Conservation (phyloP, 2,329 filamentous ascomycete genomes). For the Pochonia chlamydosporia region DNA sequence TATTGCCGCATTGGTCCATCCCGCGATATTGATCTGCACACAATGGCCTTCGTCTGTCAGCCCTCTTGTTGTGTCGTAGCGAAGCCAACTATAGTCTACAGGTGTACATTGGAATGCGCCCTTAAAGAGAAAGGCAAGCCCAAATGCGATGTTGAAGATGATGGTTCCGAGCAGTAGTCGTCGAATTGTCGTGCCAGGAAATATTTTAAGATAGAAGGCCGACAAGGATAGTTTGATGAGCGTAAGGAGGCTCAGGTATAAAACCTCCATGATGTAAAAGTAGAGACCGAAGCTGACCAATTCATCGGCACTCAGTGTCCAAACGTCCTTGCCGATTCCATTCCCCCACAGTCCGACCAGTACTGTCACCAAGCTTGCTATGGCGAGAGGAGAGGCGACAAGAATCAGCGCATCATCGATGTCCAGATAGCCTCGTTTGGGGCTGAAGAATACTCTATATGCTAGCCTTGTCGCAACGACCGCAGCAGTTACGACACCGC, state of each 20-base stretch:
- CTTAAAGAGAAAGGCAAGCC: slow-evolving; percentile 30
- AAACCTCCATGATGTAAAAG: slow-evolving; percentile 28
- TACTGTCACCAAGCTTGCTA: not conserved
- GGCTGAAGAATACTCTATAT: slow-evolving; percentile 2
- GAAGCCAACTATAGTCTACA: slow-evolving; percentile 38
- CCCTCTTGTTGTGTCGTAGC: slow-evolving; percentile 35
- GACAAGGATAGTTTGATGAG: slow-evolving; percentile 40
- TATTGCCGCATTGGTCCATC: slow-evolving; percentile 39
- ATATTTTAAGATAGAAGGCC: slow-evolving; percentile 44
- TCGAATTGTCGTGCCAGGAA: slow-evolving; percentile 28
- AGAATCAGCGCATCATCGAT: slow-evolving; percentile 3
- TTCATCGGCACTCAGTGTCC: not conserved
- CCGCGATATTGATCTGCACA: slow-evolving; percentile 35
- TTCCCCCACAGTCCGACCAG: not conserved
- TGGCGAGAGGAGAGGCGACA: slow-evolving; percentile 1
- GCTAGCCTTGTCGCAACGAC: not conserved
- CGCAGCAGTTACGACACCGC: not conserved
- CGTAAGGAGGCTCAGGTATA: slow-evolving; percentile 35
- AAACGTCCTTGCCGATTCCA: slow-evolving; percentile 1
- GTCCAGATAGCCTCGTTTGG: not conserved
- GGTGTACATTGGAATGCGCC: slow-evolving; percentile 41
- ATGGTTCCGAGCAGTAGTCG: slow-evolving; percentile 30
- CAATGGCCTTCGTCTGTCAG: slow-evolving; percentile 29
- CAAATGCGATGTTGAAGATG: slow-evolving; percentile 26
- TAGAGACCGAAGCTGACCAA: slow-evolving; percentile 25